Percentiles rank a stretch among this genome's conserved stretches.
Conservation (phyloP, 768 basidiomycete species). For the Hygrocybe coccinea region DNA sequence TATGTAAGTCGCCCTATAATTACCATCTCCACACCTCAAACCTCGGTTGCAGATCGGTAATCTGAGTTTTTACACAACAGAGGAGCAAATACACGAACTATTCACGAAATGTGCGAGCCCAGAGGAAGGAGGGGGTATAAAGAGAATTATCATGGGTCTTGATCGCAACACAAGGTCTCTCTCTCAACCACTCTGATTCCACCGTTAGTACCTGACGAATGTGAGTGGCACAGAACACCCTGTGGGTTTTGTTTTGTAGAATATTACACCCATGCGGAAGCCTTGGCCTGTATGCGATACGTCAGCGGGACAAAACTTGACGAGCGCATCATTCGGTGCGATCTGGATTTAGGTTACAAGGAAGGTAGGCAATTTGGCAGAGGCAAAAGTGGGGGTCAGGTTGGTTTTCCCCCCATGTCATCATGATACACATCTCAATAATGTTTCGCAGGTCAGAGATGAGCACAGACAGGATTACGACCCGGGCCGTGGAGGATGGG, state of each 20-base stretch:
- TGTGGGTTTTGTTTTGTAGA: slow-evolving; percentile 96
- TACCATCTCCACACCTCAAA: slow-evolving; percentile 12
- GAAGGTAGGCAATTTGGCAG: slow-evolving; percentile 97
- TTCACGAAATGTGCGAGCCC: slow-evolving; percentile 86
- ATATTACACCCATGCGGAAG: slow-evolving; percentile 93
- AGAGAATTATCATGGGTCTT: slow-evolving; percentile 92
- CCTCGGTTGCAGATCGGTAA: slow-evolving; percentile 66
- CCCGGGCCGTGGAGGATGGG: slow-evolving; percentile 93
- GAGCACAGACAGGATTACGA: slow-evolving; percentile 97
- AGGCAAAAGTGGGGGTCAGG: slow-evolving; percentile 96
- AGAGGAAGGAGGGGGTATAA: slow-evolving; percentile 85
- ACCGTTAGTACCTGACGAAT: background rate
- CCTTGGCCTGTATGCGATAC: slow-evolving; percentile 87
- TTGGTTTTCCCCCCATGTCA: slow-evolving; percentile 24
- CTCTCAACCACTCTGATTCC: background rate
- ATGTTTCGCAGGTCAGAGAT: slow-evolving; percentile 49
- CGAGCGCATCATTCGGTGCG: slow-evolving; percentile 96
- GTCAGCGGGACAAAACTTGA: slow-evolving; percentile 98
- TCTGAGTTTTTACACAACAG: slow-evolving; percentile 90
- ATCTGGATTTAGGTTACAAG: slow-evolving; percentile 93
- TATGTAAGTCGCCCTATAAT: slow-evolving; percentile 60
- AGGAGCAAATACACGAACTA: slow-evolving; percentile 92
- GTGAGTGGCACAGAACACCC: slow-evolving; percentile 56
- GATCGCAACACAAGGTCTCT: slow-evolving; percentile 79
- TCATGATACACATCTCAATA: background rate